Conservation (phyloP, 257 asterid species). For the Catharanthus roseus region DNA sequence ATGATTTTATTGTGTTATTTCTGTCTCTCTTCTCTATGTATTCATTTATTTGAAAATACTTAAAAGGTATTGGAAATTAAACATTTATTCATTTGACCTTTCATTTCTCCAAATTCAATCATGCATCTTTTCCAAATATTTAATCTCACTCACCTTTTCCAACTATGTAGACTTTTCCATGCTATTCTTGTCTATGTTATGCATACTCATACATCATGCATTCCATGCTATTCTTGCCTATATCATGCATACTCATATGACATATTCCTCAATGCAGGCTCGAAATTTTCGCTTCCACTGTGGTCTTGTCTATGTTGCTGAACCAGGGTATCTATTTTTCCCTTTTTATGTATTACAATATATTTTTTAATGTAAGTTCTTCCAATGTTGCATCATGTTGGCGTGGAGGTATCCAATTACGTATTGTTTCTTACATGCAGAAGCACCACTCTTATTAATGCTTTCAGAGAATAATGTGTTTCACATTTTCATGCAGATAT, state of each 20-base stretch:
- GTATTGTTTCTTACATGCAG: neutral
- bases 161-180: neutral
- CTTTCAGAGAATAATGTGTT: constrained; percentile 6
- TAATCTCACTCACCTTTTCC: neutral
- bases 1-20: neutral
- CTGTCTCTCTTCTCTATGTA: neutral
- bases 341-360: constrained; percentile 1
- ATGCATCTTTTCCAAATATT: neutral
- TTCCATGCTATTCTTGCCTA: too few species aligned
- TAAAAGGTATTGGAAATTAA: neutral
- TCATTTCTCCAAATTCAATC: neutral
- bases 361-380: constrained; percentile 4
- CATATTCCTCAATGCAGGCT: constrained; percentile 56
- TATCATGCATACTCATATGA: neutral
- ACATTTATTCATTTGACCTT: neutral
- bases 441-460: constrained; percentile 6
- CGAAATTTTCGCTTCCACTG: constrained; percentile 93
- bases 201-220: neutral
- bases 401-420: neutral
- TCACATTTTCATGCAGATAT: constrained; percentile 49
- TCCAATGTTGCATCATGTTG: constrained; percentile 3
- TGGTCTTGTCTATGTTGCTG: constrained; percentile 97
- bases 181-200: constrained; percentile 5
- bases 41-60: neutral
- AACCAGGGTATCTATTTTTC: constrained; percentile 65